A percentile compares a stretch with the other conserved stretches of the same genome.
phyloP scores from a whole-genome alignment of 805 yeast species.

The Teunomyces barrocoloradensis region DNA sequence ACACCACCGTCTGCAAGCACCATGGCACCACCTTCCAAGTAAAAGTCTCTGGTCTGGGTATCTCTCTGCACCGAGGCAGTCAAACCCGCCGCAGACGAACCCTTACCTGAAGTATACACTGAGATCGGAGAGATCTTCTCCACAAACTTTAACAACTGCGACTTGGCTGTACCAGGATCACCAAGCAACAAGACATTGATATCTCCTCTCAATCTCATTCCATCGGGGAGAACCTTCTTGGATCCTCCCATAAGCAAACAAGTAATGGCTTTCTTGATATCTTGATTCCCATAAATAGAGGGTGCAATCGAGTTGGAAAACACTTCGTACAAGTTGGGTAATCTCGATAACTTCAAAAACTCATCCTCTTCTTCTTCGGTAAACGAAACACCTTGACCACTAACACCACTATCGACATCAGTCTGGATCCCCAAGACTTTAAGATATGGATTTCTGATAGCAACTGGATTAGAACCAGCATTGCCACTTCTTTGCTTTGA shows the following conservation, averaged over 20 bases:
- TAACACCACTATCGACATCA: slow-evolving; percentile 69
- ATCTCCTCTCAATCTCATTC: slow-evolving; percentile 96
- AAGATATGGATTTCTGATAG: slow-evolving; percentile 89
- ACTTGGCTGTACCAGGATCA: slow-evolving; percentile 99
- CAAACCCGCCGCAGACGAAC: slow-evolving; percentile 99
- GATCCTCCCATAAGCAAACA: slow-evolving; percentile 95
- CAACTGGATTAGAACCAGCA: slow-evolving; percentile 52
- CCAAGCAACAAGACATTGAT: slow-evolving; percentile 90
- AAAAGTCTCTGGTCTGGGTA: slow-evolving; percentile 82
- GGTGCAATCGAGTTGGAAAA: slow-evolving; percentile 92
- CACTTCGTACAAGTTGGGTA: slow-evolving; percentile 81
- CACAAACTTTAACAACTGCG: slow-evolving; percentile 91
- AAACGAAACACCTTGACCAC: slow-evolving; percentile 59
- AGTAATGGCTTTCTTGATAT: slow-evolving; percentile 89
- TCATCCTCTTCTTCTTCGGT: slow-evolving; percentile 94
- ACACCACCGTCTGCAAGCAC: slow-evolving; percentile 99
- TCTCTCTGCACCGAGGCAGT: slow-evolving; percentile 98
- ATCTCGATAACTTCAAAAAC: slow-evolving; percentile 73
- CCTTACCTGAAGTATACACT: slow-evolving; percentile 97
- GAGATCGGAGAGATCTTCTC: slow-evolving; percentile 94
- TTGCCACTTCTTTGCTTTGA: slow-evolving; percentile 48
- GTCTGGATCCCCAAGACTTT: slow-evolving; percentile 83
- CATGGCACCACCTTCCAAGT: slow-evolving; percentile 99
- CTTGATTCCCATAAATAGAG: slow-evolving; percentile 89
- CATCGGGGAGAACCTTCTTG: slow-evolving; percentile 87